A percentile compares a stretch with the other conserved stretches of the same genome.
Evolutionary conservation across 192 early-diverging fungal species (phyloP).

Genomic region (Gonapodya sp.): DNA sequence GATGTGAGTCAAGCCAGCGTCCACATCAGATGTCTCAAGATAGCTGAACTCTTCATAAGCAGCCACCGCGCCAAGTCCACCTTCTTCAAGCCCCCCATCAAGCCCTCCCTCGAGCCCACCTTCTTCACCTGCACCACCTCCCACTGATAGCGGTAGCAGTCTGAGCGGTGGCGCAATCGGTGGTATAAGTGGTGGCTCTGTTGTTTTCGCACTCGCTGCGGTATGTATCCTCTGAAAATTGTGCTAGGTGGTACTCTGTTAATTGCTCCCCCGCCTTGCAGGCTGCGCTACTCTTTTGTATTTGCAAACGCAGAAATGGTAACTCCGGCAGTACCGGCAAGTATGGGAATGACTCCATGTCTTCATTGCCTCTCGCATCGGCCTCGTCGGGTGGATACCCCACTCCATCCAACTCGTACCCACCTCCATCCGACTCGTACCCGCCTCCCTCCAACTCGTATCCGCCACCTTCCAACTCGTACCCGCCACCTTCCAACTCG

Average conservation of each 20-base stretch:
- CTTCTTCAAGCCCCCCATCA: background rate
- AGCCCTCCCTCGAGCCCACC: background rate
- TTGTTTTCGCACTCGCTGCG: background rate
- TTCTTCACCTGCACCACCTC: background rate
- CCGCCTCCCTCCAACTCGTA: no score
- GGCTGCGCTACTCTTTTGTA: background rate
- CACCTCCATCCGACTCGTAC: background rate
- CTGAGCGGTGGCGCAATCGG: background rate
- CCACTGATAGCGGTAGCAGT: background rate
- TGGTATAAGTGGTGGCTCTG: background rate
- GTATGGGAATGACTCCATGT: background rate
- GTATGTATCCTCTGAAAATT: no score
- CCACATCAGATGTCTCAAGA: no score
- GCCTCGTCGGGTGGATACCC: background rate
- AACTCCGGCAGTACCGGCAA: background rate
- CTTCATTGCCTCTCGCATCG: background rate
- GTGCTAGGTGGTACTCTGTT: no score
- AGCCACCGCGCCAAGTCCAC: background rate
- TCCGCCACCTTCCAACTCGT: background rate
- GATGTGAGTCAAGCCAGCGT: background rate
- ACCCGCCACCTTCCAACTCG: background rate
- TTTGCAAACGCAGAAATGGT: background rate
- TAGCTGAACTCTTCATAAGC: no score
- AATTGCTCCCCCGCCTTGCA: no score
- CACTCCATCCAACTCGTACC: background rate